Evolutionary conservation across 2,329 filamentous ascomycete genomes (phyloP), one percentile per base, ranked within the genome.

Genomic region (Sclerotinia sclerotiorum): DNA sequence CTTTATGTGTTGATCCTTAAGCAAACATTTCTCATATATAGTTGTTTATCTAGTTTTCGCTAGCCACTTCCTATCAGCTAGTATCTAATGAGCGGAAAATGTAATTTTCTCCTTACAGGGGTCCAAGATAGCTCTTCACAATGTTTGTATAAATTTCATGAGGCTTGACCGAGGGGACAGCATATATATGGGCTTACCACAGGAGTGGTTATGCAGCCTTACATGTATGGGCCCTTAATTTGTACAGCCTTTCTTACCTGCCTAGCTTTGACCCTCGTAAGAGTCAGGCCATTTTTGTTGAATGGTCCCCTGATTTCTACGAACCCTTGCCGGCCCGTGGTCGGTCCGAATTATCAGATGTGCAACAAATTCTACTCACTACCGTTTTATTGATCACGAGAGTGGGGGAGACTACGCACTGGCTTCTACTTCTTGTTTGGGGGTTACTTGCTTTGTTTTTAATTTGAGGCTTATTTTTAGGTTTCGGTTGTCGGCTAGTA

Each of bases 331-430:
- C 58, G 27, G 44, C 29, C 60, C 46, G 46, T 19, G 60, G 21
- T 62, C 60, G 60, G 60, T 51, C 60, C 60, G 60, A 62, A n/a
- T 62, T 19, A 19, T 39, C 15, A 62, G 60, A 62, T 21, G 11
- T 62, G 60, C 60, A 62, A 62, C 60, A 44, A 51, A 62, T 56
- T 15, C 32, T 15, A 8, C 35, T 56, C 29, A n/a, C 29, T 56
- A n/a, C 39, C 5, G 24, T 48, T 27, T 10, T 49, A n/a, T n/a
- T 62, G 27, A 35, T 62, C 58, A 62, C 44, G 6, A 49, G 58
- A n/a, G 29, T 61, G 44, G 57, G 21, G 24, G 15, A 17, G 10
- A 10, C 21, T 39, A n/a, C 56, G 19, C 39, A 60, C 39, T 24
- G 8, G 56, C 24, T 13, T 17, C 29, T 46, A 17, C 8, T 15